Conservation (phyloP, 305 asterid genomes). For the Fraxinus xanthoxyloides region DNA sequence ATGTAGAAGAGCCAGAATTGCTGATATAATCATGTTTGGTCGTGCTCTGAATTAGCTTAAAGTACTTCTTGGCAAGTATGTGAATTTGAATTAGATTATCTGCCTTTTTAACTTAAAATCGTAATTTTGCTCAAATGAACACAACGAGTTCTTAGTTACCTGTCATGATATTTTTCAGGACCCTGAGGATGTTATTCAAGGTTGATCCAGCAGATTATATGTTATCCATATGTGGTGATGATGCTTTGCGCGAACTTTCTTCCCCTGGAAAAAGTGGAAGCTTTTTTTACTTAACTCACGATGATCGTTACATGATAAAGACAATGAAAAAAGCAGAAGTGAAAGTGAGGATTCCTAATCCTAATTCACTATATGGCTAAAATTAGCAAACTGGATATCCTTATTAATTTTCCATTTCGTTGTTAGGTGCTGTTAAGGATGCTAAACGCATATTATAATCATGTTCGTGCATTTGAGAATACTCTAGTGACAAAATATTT, state of each 20-base stretch:
- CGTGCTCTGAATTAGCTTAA: neutral
- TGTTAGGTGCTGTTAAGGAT: slow-evolving; percentile 75
- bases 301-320: slow-evolving; percentile 89
- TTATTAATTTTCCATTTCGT: neutral
- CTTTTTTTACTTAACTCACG: slow-evolving; percentile 79
- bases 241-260: slow-evolving; percentile 80
- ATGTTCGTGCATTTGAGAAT: slow-evolving; percentile 76
- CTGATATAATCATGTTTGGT: neutral
- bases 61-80: neutral
- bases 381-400: neutral
- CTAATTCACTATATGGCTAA: neutral
- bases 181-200: slow-evolving; percentile 78
- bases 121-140: neutral
- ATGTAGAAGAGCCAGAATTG: neutral
- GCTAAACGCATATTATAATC: slow-evolving; percentile 80
- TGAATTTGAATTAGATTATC: neutral
- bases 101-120: neutral
- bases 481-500: slow-evolving; percentile 77
- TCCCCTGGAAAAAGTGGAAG: slow-evolving; percentile 94
- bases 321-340: slow-evolving; percentile 93
- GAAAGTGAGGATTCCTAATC: slow-evolving; percentile 55
- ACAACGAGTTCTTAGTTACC: neutral
- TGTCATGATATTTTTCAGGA: slow-evolving; percentile 32
- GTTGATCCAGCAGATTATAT: slow-evolving; percentile 96
- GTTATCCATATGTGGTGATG: slow-evolving; percentile 86